phyloP scores from a whole-genome alignment of 352 stramenopile genomes.

The Phytophthora melonis region DNA sequence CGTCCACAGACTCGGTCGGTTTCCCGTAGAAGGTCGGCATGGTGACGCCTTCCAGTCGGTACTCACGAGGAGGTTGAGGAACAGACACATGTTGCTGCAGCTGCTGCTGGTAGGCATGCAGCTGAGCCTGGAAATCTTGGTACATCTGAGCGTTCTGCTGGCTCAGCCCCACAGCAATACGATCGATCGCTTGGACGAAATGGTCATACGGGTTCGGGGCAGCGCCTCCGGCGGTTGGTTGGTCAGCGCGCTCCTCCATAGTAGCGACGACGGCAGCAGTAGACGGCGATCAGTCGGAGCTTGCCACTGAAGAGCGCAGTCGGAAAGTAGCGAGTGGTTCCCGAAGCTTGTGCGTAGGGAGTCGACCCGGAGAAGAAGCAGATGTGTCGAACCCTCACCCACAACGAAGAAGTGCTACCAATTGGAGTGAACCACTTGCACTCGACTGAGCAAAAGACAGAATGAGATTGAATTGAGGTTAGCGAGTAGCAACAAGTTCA shows the following conservation, averaged over 20 bases:
- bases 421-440: no score
- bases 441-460: no score
- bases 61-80: not conserved
- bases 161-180: not conserved
- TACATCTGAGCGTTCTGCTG: not conserved
- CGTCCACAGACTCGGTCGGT: not conserved
- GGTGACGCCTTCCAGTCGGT: not conserved
- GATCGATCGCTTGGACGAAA: not conserved
- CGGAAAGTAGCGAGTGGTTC: not conserved
- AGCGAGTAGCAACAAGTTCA: no score
- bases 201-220: not conserved
- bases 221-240: not conserved
- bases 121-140: not conserved
- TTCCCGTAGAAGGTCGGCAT: not conserved
- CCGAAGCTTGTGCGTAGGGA: no score
- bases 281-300: not conserved
- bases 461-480: no score
- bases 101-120: not conserved
- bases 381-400: no score
- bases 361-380: no score
- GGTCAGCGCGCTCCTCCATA: not conserved
- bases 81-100: not conserved
- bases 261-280: not conserved
- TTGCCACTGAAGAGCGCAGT: not conserved
- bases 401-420: no score